Percentiles rank a stretch among this genome's conserved stretches.
phyloP scores from a whole-genome alignment of 192 early-diverging fungal species.

The Podila minutissima region DNA sequence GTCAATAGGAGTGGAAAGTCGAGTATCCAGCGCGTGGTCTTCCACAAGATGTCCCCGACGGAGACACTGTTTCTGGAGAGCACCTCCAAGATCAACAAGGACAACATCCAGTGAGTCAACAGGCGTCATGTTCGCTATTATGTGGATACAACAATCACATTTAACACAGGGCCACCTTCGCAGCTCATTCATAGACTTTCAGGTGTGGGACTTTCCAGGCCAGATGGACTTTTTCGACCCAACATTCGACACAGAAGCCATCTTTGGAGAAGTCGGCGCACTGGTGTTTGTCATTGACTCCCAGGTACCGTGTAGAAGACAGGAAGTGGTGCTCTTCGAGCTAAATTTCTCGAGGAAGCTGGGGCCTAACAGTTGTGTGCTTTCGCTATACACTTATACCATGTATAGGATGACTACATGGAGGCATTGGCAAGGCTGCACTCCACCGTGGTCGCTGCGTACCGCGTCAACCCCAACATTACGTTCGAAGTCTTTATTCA shows the following conservation, averaged over 20 bases:
- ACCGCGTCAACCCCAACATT: slow-evolving; percentile 83
- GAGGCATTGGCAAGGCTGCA: slow-evolving; percentile 80
- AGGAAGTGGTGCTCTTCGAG: not conserved
- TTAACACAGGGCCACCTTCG: not conserved
- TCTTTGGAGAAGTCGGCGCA: slow-evolving; percentile 76
- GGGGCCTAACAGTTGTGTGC: not conserved
- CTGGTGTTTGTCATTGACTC: slow-evolving; percentile 96
- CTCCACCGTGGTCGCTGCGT: slow-evolving; percentile 77
- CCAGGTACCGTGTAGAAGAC: slow-evolving; percentile 64
- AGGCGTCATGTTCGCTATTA: not conserved
- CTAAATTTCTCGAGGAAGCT: slow-evolving; percentile 8
- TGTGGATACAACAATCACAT: not conserved
- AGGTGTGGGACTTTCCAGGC: slow-evolving; percentile 94
- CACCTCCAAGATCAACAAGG: slow-evolving; percentile 77
- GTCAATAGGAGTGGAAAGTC: slow-evolving; percentile 81
- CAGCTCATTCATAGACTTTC: slow-evolving; percentile 84
- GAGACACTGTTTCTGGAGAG: slow-evolving; percentile 88
- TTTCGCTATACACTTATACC: not conserved
- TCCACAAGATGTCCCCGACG: slow-evolving; percentile 88
- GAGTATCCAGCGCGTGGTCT: slow-evolving; percentile 86
- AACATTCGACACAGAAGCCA: slow-evolving; percentile 69
- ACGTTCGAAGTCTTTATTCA: slow-evolving; percentile 96
- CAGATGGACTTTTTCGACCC: slow-evolving; percentile 85
- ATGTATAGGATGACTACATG: slow-evolving; percentile 78
- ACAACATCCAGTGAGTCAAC: slow-evolving; percentile 60